Percentiles rank a stretch among this genome's conserved stretches.
phyloP scores from a whole-genome alignment of 495 filamentous ascomycete species.

The Penicillium nucicola region DNA sequence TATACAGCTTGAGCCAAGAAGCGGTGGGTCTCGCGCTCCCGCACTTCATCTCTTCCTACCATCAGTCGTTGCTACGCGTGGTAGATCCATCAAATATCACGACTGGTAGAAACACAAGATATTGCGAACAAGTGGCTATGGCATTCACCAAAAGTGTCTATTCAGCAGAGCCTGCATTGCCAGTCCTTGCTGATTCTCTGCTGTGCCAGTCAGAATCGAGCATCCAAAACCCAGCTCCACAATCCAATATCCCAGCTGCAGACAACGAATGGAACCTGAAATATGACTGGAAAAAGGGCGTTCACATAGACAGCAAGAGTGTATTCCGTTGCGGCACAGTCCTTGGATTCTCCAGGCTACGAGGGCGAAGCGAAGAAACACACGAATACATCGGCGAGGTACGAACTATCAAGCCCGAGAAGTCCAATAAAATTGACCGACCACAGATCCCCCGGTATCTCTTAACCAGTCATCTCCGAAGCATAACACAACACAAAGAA shows the following conservation, averaged over 20 bases:
- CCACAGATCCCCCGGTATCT: constrained; percentile 16
- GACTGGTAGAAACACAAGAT: neutral
- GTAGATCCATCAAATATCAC: too few species aligned
- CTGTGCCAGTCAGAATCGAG: constrained; percentile 8
- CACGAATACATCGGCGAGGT: constrained; percentile 36
- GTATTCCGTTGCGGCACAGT: constrained; percentile 34
- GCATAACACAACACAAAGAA: constrained; percentile 2
- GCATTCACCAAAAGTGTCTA: constrained; percentile 19
- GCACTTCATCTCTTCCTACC: neutral
- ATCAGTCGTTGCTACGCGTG: neutral
- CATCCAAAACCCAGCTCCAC: neutral
- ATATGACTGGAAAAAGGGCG: constrained; percentile 24
- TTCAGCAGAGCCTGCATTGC: constrained; percentile 29
- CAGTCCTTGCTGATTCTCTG: constrained; percentile 35
- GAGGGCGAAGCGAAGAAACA: constrained; percentile 19
- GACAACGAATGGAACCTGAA: constrained; percentile 29
- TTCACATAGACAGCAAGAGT: constrained; percentile 7
- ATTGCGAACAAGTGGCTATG: neutral
- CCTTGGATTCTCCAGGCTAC: constrained; percentile 39
- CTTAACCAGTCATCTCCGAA: constrained; percentile 10
- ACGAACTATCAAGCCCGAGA: neutral
- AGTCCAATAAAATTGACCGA: neutral
- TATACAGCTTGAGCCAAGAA: too few species aligned
- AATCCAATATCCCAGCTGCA: neutral
- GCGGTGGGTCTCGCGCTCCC: too few species aligned